Base-by-base conservation (phyloP, 1,139 yeast genomes). In the Wickerhamiella infanticola region DNA sequence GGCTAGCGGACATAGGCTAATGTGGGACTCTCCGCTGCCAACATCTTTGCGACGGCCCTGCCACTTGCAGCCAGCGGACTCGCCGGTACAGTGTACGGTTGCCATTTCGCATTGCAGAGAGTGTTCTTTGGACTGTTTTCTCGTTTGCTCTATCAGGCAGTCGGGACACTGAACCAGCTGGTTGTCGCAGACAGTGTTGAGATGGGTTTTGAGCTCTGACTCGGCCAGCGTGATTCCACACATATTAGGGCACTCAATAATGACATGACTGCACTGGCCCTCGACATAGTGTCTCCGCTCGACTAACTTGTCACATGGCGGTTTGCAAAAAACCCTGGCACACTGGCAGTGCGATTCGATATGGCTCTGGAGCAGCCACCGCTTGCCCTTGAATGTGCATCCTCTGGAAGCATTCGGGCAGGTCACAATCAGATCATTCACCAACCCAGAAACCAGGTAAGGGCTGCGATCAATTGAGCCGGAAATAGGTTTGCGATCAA, bases 351-450 rank as follows among this genome's bases (percentile, higher is more conserved):
- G 74, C 2, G 60, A 58, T 5, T 62, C 43, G 2, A 75, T 63
- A 59, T 79, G 86, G 41, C 65, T 69, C 42, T 70, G 72, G 5
- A 78, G 55, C 46, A 74, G 71, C 81, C 85, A 78, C 29, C 84
- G 63, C 49, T 74, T 66, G 2, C 81, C 81, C 3, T 53, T 55
- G 77, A 79, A 74, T 1, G 53, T 59, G 58, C 86, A 79, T 0
- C 85, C 86, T 43, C 79, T 57, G 36, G 61, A 63, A 9, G 56
- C 47, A 53, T 75, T 74, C 45, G 78, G 66, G 55, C 86, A 80
- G 42, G 58, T 61, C 0, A 79, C 82, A 45, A 66, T 64, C 43
- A 79, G 64, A 46, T 79, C 84, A 55, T 78, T 82, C 1, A 78
- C 67, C 54, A 79, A 65, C 53, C 78, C 77, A n/a, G 73, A 61